phyloP scores from a whole-genome alignment of 768 basidiomycete genomes.

The Rhodocollybia butyracea region DNA sequence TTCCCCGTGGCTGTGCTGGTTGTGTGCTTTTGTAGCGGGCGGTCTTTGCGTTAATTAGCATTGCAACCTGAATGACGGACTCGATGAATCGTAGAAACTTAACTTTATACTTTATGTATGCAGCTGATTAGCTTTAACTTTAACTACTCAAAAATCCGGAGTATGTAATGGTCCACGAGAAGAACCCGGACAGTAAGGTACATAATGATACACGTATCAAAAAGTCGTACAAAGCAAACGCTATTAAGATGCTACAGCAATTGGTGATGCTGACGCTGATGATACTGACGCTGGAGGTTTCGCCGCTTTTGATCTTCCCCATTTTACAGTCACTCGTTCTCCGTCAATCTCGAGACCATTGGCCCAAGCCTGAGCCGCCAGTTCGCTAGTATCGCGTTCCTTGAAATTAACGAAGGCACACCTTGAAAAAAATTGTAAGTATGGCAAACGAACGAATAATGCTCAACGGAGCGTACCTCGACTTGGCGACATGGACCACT shows the following conservation, averaged over 20 bases:
- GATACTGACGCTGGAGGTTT: conserved; percentile 28
- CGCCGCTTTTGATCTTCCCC: conserved; percentile 74
- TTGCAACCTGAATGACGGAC: background rate
- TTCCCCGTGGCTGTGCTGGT: conserved; percentile 35
- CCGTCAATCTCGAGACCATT: conserved; percentile 86
- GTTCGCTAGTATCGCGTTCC: conserved; percentile 78
- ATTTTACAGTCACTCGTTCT: conserved; percentile 70
- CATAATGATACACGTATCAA: background rate
- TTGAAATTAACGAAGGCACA: conserved; percentile 97
- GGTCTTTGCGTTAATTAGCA: conserved; percentile 29
- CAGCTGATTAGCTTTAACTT: too few relatives aligned
- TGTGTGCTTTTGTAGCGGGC: conserved; percentile 35
- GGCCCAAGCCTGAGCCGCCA: conserved; percentile 87
- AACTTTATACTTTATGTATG: background rate
- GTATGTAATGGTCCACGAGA: background rate
- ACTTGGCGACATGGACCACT: conserved; percentile 81
- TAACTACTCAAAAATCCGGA: too few relatives aligned
- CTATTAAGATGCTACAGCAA: conserved; percentile 11
- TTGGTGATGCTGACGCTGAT: conserved; percentile 14
- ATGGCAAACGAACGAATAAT: background rate
- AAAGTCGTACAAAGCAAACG: background rate
- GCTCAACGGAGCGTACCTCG: conserved; percentile 47
- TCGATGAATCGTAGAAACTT: background rate
- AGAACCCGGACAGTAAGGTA: too few relatives aligned
- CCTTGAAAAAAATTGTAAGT: conserved; percentile 31